phyloP scores from a whole-genome alignment of 805 yeast genomes.

The Candida boidinii region DNA sequence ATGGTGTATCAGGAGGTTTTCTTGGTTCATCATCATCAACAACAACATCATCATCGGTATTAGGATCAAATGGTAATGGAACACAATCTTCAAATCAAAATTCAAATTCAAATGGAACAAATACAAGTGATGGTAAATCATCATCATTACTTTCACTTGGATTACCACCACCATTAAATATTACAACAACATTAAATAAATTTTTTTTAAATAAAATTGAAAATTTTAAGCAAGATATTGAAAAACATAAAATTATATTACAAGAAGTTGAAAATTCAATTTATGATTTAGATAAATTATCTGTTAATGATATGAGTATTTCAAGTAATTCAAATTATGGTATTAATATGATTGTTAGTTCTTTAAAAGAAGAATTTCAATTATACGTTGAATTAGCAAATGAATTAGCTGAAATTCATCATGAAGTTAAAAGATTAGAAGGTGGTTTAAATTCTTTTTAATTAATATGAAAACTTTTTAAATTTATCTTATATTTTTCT shows the following conservation, averaged over 20 bases:
- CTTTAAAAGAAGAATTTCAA: conserved; percentile 59
- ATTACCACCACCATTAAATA: conserved; percentile 37
- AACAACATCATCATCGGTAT: conserved; percentile 25
- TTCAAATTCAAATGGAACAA: conserved; percentile 35
- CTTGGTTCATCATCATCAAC: conserved; percentile 16
- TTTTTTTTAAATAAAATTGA: conserved; percentile 40
- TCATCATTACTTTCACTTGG: too few relatives aligned
- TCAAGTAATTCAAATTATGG: conserved; percentile 16
- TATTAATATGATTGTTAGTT: conserved; percentile 44
- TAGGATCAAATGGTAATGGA: conserved; percentile 8
- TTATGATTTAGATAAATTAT: conserved; percentile 47
- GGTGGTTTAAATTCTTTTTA: conserved; percentile 11
- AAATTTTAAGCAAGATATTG: conserved; percentile 36
- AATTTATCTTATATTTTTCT: too few relatives aligned
- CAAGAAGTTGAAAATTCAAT: conserved; percentile 55
- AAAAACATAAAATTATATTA: conserved; percentile 37
- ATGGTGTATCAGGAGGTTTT: too few relatives aligned
- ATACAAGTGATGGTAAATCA: conserved; percentile 34
- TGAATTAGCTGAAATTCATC: conserved; percentile 64
- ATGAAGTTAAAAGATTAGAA: conserved; percentile 29
- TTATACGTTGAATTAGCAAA: conserved; percentile 72
- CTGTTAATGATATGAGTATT: conserved; percentile 1
- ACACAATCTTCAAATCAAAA: conserved; percentile 9
- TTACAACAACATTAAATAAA: conserved; percentile 40
- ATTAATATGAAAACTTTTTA: too few relatives aligned